Percentiles rank a stretch among this genome's conserved stretches.
These are phyloP conservation scores for Neocucurbitaria cava DNA, from an alignment of 2,329 filamentous ascomycete species.

Conservation along the genomic window DNA sequence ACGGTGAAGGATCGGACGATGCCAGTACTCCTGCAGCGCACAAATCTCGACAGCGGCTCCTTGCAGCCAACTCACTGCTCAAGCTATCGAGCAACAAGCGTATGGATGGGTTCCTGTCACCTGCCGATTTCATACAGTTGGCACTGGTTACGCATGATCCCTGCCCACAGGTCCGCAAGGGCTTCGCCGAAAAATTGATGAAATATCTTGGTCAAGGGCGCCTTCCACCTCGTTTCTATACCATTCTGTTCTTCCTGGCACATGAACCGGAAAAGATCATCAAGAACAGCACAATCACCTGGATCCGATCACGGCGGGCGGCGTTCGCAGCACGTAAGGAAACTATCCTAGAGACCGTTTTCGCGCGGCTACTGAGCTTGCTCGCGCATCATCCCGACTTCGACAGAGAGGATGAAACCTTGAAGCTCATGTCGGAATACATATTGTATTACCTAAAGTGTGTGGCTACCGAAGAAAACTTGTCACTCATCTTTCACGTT, in stretches of 20 bases:
- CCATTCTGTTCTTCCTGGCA: conserved; percentile 86
- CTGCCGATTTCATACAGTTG: conserved; percentile 79
- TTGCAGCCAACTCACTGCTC: conserved; percentile 78
- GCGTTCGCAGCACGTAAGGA: conserved; percentile 63
- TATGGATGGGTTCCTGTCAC: conserved; percentile 77
- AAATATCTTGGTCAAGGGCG: conserved; percentile 82
- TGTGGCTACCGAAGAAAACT: conserved; percentile 84
- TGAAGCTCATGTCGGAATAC: conserved; percentile 85
- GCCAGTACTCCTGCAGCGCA: conserved; percentile 76
- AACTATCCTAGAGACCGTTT: conserved; percentile 77
- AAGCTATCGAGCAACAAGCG: conserved; percentile 82
- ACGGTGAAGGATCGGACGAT: conserved; percentile 81
- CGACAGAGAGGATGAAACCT: conserved; percentile 64
- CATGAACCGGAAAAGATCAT: conserved; percentile 83
- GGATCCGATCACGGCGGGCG: conserved; percentile 82
- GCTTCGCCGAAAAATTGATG: conserved; percentile 85
- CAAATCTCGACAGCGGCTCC: conserved; percentile 78
- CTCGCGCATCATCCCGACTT: conserved; percentile 96
- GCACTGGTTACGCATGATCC: conserved; percentile 82
- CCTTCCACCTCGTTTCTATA: conserved; percentile 80
- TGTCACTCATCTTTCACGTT: conserved; percentile 88
- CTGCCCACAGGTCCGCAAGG: conserved; percentile 73
- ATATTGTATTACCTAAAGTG: conserved; percentile 86
- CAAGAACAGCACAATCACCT: conserved; percentile 79
- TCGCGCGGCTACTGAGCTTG: conserved; percentile 83